Base-by-base conservation (phyloP, 495 filamentous ascomycete genomes). In the Annulohypoxylon stygium region DNA sequence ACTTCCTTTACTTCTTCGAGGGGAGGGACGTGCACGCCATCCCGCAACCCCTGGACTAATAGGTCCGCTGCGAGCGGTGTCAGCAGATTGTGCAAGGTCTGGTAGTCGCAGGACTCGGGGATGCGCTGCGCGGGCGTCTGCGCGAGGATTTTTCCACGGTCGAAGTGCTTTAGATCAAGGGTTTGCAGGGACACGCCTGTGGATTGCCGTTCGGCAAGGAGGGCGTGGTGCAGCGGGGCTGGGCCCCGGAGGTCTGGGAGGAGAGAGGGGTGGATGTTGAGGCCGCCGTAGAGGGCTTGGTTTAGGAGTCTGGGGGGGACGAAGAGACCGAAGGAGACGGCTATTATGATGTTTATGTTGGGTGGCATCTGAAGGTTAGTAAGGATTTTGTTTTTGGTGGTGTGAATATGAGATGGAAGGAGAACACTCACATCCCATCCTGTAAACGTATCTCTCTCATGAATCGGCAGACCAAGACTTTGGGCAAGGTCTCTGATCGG, bases 221-320 rank as follows among this genome's bases (percentile, higher is more conserved):
- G 84, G 51, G 92, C 89, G 80, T 95, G 91, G 62, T 95, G 91
- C 18, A 98, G 81, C 10, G 95, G 92, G 5, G 92, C 92, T 5
- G 88, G 79, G 18, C 88, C 94, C 18, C 91, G 89, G 62, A 97
- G 88, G 72, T 95, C 90, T 7, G 96, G 96, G 11, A 99, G 88
- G 6, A 97, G 78, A n/a, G 95, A 98, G 1, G 96, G 96, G 78
- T 99, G 96, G 3, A 99, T 86, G 81, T 99, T 99, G 23, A 98
- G 80, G 0, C 96, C 96, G 67, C 95, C 94, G 81, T 95, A 97
- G 64, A 87, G 85, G 14, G 92, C 86, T 4, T 74, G 79, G 26
- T 83, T 84, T 47, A 98, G 85, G 14, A 97, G 87, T 3, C 92
- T 86, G 4, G 89, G 88, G 0, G 96, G 97, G 9, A 99, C 89